phyloP scores from a whole-genome alignment of 2,329 filamentous ascomycete genomes.

The Cladosporium sp. region DNA sequence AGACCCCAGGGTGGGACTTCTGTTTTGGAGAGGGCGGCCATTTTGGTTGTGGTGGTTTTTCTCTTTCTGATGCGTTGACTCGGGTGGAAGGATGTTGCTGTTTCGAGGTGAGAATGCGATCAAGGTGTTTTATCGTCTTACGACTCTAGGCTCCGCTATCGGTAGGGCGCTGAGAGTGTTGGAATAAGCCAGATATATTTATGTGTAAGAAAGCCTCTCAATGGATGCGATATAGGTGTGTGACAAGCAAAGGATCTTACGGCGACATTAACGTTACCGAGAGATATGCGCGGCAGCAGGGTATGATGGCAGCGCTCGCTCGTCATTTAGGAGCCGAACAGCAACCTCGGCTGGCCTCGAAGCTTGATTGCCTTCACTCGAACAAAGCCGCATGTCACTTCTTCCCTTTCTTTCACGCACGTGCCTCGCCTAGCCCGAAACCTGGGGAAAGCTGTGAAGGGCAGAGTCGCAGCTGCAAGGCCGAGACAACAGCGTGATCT shows the following conservation, averaged over 20 bases:
- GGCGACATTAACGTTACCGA: background rate
- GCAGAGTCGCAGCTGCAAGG: background rate
- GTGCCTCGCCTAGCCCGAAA: background rate
- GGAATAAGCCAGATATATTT: background rate
- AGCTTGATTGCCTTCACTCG: background rate
- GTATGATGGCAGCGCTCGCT: background rate
- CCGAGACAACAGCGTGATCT: background rate
- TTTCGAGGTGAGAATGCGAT: background rate
- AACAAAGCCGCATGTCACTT: background rate
- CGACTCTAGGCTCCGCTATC: background rate
- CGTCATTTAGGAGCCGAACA: constrained; percentile 2
- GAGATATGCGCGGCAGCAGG: background rate
- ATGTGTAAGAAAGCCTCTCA: background rate
- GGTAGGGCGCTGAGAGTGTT: background rate
- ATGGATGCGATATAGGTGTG: background rate
- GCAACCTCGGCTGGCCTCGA: constrained; percentile 3
- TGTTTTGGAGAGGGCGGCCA: constrained; percentile 42
- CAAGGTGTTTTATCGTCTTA: background rate
- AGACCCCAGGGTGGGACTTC: constrained; percentile 86
- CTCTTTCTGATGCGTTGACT: background rate
- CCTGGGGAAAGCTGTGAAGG: background rate
- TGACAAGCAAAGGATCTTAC: background rate
- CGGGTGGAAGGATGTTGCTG: constrained; percentile 1
- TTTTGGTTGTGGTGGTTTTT: constrained; percentile 18
- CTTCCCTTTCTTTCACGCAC: background rate